These are phyloP conservation scores for Excoecaria cochinchinensis DNA, from an alignment of 345 rosid genomes.

Conservation along the genomic window DNA sequence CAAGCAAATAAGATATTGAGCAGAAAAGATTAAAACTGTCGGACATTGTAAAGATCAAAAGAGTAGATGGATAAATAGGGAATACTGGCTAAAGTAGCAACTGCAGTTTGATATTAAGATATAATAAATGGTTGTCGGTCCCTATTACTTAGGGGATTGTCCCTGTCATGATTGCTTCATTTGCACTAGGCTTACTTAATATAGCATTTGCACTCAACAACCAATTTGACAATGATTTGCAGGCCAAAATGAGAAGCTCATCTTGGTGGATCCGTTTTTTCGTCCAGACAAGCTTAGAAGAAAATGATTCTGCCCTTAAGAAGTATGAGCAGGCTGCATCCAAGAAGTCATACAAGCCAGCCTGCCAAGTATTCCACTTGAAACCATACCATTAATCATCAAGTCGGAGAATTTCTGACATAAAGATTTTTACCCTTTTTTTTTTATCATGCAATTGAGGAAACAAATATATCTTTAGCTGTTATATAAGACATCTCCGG, in stretches of 20 bases:
- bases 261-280: conserved; percentile 50
- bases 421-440: conserved; percentile 1
- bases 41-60: not conserved
- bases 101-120: not conserved
- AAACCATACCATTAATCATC: conserved; percentile 1
- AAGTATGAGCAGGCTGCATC: conserved; percentile 42
- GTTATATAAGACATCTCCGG: not conserved
- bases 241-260: conserved; percentile 51
- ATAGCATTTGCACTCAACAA: not conserved
- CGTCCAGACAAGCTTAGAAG: conserved; percentile 46
- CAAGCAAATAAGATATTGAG: not conserved
- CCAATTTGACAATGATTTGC: not conserved
- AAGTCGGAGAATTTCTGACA: not conserved
- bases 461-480: not conserved
- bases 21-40: not conserved
- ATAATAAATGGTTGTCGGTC: not conserved
- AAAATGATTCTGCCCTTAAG: conserved; percentile 39
- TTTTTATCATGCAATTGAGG: conserved; percentile 4
- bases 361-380: conserved; percentile 25
- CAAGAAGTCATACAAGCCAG: conserved; percentile 27
- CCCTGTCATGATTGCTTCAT: not conserved
- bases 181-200: not conserved
- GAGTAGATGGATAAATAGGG: not conserved
- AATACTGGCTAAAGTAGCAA: not conserved
- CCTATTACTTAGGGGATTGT: not conserved